Conservation (phyloP, 345 rosid genomes). For the Bruguiera parviflora region DNA sequence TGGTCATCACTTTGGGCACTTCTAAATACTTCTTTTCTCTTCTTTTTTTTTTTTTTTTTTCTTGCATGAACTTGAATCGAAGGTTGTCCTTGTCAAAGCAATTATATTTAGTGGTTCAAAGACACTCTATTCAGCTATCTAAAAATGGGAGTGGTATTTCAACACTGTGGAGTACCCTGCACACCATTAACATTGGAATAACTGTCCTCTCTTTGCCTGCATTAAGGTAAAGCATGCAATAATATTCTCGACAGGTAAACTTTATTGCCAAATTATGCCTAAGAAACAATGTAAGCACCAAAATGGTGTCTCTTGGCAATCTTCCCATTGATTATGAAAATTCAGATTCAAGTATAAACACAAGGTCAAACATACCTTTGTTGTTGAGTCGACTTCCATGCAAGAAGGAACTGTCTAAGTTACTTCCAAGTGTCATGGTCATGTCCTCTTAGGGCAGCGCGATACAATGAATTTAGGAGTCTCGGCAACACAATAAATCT, state of each 20-base stretch:
- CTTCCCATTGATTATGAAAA: no score
- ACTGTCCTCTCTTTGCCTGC: constrained; percentile 66
- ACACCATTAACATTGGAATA: constrained; percentile 27
- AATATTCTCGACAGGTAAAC: background rate
- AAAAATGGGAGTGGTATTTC: constrained; percentile 15
- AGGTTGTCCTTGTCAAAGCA: constrained; percentile 68
- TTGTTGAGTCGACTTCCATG: constrained; percentile 33
- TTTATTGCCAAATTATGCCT: no score
- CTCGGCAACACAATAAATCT: no score
- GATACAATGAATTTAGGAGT: no score
- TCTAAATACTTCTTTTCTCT: constrained; percentile 22
- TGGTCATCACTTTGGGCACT: constrained; percentile 45
- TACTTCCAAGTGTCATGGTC: no score
- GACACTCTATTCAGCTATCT: constrained; percentile 35
- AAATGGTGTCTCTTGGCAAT: no score
- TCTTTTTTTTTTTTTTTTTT: constrained; percentile 22
- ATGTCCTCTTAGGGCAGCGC: no score
- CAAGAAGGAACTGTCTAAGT: constrained; percentile 36
- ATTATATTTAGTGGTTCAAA: constrained; percentile 45
- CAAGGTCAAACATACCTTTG: constrained; percentile 47
- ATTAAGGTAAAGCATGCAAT: constrained; percentile 16
- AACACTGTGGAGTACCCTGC: constrained; percentile 36
- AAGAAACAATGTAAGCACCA: no score
- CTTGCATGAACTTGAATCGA: constrained; percentile 70
- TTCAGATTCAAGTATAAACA: no score